A percentile compares a stretch with the other conserved stretches of the same genome.
Evolutionary conservation across 345 rosid genomes (phyloP).

Genomic region (Orychophragmus violaceus): DNA sequence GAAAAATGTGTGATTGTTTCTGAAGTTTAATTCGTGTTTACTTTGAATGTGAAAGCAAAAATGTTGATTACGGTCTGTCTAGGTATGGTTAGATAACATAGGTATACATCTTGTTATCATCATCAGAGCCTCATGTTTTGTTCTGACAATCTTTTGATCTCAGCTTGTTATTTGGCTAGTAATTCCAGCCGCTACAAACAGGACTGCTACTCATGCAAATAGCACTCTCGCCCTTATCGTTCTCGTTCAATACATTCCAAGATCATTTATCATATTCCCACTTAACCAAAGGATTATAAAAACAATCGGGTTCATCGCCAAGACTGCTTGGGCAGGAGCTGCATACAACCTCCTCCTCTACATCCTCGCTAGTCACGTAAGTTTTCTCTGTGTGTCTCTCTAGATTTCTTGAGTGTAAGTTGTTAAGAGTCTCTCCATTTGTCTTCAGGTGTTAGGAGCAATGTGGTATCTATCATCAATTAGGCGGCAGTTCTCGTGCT

Average conservation of each 20-base stretch:
- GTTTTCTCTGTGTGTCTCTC: neutral
- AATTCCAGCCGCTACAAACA: constrained; percentile 45
- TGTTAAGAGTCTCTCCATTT: neutral
- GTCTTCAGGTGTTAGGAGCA: constrained; percentile 65
- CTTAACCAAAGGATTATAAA: too few relatives aligned
- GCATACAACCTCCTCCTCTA: too few relatives aligned
- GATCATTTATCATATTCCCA: too few relatives aligned
- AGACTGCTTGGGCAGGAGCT: too few relatives aligned
- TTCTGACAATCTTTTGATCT: constrained; percentile 1
- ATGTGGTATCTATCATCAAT: too few relatives aligned
- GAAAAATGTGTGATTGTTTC: too few relatives aligned
- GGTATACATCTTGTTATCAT: neutral
- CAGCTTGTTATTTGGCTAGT: too few relatives aligned
- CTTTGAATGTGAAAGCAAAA: too few relatives aligned
- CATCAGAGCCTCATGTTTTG: neutral
- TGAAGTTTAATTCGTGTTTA: too few relatives aligned
- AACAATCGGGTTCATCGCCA: too few relatives aligned
- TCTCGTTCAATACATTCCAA: too few relatives aligned
- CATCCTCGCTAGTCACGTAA: constrained; percentile 83
- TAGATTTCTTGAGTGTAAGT: neutral
- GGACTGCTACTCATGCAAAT: constrained; percentile 56
- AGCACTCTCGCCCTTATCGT: too few relatives aligned
- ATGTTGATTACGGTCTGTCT: neutral
- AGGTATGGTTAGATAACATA: neutral
- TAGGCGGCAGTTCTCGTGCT: constrained; percentile 66